Percentiles rank a stretch among this genome's conserved stretches.
These are phyloP conservation scores for Aureobasidium leucospermi DNA, from an alignment of 2,329 filamentous ascomycete species.

Conservation along the genomic window DNA sequence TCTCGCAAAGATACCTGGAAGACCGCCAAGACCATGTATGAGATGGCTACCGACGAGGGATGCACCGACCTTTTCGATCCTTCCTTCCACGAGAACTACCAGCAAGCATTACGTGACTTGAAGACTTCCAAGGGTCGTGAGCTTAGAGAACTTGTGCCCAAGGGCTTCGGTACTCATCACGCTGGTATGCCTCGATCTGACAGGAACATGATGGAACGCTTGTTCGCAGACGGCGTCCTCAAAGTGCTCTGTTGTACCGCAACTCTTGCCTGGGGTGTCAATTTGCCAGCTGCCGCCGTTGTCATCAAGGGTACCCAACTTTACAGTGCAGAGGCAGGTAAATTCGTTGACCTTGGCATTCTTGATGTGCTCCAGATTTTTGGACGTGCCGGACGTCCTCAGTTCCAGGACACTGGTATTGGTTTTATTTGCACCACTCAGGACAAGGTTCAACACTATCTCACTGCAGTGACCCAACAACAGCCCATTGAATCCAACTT, in stretches of 20 bases:
- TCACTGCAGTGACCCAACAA: slow-evolving; percentile 88
- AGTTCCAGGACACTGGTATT: slow-evolving; percentile 95
- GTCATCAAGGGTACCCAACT: slow-evolving; percentile 97
- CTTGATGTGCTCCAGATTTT: slow-evolving; percentile 97
- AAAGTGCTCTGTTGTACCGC: slow-evolving; percentile 98
- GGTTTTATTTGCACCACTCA: slow-evolving; percentile 96
- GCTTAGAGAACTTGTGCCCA: slow-evolving; percentile 78
- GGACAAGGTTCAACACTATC: slow-evolving; percentile 87
- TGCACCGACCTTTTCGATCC: slow-evolving; percentile 81
- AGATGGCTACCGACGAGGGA: slow-evolving; percentile 76
- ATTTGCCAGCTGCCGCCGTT: slow-evolving; percentile 90
- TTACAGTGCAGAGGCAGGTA: slow-evolving; percentile 92
- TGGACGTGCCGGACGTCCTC: slow-evolving; percentile 91
- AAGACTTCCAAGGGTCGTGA: slow-evolving; percentile 80
- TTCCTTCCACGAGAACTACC: slow-evolving; percentile 67
- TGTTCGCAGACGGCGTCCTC: slow-evolving; percentile 86
- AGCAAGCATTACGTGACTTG: slow-evolving; percentile 73
- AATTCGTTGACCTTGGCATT: slow-evolving; percentile 93
- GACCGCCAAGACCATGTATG: slow-evolving; percentile 75
- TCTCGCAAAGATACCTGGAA: slow-evolving; percentile 88
- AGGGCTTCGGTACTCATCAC: slow-evolving; percentile 91
- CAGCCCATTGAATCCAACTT: slow-evolving; percentile 97
- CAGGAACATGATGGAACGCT: slow-evolving; percentile 86
- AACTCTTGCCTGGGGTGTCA: slow-evolving; percentile 97
- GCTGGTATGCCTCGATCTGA: slow-evolving; percentile 94